Evolutionary conservation across 306 rosid genomes (phyloP), one percentile per base, ranked within the genome.

Genomic region (Quercus glauca): DNA sequence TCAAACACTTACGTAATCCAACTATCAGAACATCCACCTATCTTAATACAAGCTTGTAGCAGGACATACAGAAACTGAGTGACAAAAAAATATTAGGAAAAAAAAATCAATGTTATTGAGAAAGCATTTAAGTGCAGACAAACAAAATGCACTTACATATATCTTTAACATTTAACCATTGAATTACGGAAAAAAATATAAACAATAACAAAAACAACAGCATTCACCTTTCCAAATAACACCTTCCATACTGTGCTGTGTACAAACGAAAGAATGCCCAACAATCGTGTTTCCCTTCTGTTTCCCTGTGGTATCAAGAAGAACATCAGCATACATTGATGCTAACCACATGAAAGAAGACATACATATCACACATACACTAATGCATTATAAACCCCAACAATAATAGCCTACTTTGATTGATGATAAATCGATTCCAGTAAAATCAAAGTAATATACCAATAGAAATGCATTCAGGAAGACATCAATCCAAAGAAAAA

Each of bases 171-270:
- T 9, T 60, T 60, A 60, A 57, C 76, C 67, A 78, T 52, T 58
- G 56, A 43, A 43, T 8, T 11, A 19, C 3, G 14, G 4, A 72
- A 4, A 6, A 6, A 21, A 60, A 67, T 5, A 49, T 11, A 31
- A 60, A 72, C 8, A 60, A 31, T 60, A 78, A 59, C 18, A 29
- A 19, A 78, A 75, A 51, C 13, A 53, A 53, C 73, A 80, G 31
- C 57, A 69, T 84, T 82, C 69, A 95, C 98, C 96, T 95, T 95
- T 80, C 99, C 99, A 76, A 95, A 95, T 76, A 95, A 78, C 59
- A 93, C 97, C 90, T 95, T 95, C 99, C 99, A 95, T 23, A 95
- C 97, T 23, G 99, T 93, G 90, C 96, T 95, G 88, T 95, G 98
- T 55, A 95, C 97, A 84, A 95, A 95, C 61, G 98, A 92, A 41